Evolutionary conservation across 805 yeast genomes (phyloP).

Genomic region (Torulaspora microellipsoides): DNA sequence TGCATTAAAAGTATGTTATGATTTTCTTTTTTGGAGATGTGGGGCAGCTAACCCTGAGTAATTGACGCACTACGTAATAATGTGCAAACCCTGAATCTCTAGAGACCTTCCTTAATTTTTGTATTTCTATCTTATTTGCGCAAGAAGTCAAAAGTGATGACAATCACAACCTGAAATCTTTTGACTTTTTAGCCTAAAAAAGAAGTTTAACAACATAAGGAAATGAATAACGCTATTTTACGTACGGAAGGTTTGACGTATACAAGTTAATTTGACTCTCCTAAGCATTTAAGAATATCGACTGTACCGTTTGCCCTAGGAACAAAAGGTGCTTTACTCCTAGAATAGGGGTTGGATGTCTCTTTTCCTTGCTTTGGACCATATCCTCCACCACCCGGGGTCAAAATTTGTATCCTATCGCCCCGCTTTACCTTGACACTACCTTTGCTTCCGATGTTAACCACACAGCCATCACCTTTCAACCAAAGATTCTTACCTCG

Average conservation of each 20-base stretch:
- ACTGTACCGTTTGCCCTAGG: conserved; percentile 2
- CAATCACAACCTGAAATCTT: not conserved
- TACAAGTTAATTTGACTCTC: not conserved
- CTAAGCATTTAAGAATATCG: not conserved
- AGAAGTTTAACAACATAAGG: not conserved
- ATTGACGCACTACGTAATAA: too few relatives aligned
- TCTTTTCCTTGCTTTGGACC: conserved; percentile 36
- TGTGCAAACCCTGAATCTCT: too few relatives aligned
- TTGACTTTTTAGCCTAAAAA: not conserved
- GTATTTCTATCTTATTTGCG: too few relatives aligned
- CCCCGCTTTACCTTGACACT: conserved; percentile 54
- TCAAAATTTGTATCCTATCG: conserved; percentile 59
- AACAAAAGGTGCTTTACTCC: not conserved
- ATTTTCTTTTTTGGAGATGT: too few relatives aligned
- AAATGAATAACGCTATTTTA: not conserved
- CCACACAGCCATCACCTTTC: conserved; percentile 32
- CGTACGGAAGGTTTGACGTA: not conserved
- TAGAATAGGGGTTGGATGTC: not conserved
- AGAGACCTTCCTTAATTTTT: too few relatives aligned
- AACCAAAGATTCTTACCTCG: conserved; percentile 64
- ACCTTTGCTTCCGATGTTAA: conserved; percentile 66
- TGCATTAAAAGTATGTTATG: too few relatives aligned
- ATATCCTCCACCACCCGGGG: conserved; percentile 87
- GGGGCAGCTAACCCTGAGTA: too few relatives aligned
- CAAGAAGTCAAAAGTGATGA: too few relatives aligned